phyloP scores from a whole-genome alignment of 192 early-diverging fungal species.

The Backusella sp. region DNA sequence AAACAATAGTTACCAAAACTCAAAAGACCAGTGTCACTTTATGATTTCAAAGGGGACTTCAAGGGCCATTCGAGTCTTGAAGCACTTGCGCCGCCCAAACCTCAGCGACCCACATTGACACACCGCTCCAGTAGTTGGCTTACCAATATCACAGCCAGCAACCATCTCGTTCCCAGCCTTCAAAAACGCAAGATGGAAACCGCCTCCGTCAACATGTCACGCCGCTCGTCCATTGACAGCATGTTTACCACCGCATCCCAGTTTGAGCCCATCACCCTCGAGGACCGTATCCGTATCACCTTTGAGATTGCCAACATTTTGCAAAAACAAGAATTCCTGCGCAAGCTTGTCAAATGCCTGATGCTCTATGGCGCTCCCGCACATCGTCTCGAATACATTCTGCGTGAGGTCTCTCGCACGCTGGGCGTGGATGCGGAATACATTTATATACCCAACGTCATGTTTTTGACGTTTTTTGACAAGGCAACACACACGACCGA shows the following conservation, averaged over 20 bases:
- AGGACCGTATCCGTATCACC: slow-evolving; percentile 49
- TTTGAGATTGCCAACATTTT: slow-evolving; percentile 66
- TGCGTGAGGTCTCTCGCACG: slow-evolving; percentile 58
- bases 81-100: slow-evolving; percentile 1
- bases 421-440: slow-evolving; percentile 64
- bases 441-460: slow-evolving; percentile 66
- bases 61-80: not conserved
- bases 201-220: slow-evolving; percentile 14
- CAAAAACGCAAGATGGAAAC: slow-evolving; percentile 19
- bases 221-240: slow-evolving; percentile 26
- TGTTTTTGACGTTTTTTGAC: slow-evolving; percentile 72
- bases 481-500: slow-evolving; percentile 68
- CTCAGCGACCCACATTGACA: not conserved
- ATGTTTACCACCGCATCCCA: slow-evolving; percentile 29
- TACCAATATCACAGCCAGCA: slow-evolving; percentile 6
- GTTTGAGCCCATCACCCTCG: slow-evolving; percentile 35
- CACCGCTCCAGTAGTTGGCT: slow-evolving; percentile 31
- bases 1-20: not conserved
- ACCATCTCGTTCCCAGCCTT: slow-evolving; percentile 27
- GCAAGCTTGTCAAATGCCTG: slow-evolving; percentile 58
- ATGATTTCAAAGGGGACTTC: not conserved
- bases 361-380: slow-evolving; percentile 70
- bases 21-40: slow-evolving; percentile 6
- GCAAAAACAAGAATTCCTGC: slow-evolving; percentile 65
- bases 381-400: slow-evolving; percentile 64